Base-by-base conservation (phyloP, 1,139 yeast species). In the Candida buenavistaensis region DNA sequence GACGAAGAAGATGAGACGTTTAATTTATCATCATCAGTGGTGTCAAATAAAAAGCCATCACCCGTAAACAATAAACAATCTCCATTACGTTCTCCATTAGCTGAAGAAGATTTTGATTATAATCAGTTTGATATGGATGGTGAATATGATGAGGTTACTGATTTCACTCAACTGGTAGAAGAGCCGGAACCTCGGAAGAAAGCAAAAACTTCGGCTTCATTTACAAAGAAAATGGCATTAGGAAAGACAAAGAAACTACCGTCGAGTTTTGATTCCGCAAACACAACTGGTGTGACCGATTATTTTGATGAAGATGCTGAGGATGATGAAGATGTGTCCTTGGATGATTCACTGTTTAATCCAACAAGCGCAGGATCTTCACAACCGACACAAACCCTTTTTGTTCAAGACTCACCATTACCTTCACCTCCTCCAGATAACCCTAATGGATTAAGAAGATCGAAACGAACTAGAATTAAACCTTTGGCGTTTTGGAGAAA, bases 401-500 rank as follows among this genome's bases (percentile, higher is more conserved):
- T 17, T 17, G 19, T 49, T 6, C 51, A 48, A 28, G 65, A 66
- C 2, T 59, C 68, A 3, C 70, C 70, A 5, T 54, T 68, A 33
- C 74, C 73, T 1, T 65, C 72, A 2, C 74, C 73, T 2, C 73
- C 75, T 6, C 73, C 73, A 3, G 74, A 74, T 2, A 72, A 73
- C 6, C 72, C 72, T 1, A 73, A 66, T 40, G 72, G 72, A 1
- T 51, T 65, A 11, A 54, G 75, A 26, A 48, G 74, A 43, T 84
- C 96, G 0, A 68, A 71, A 28, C 70, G 96, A 50, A 74, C 78
- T 1, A 75, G 75, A 45, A 72, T 85, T 6, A 78, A 83, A 2
- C 95, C 96, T 0, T 63, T 88, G 44, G 92, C 89, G 8, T 85
- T 72, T 54, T 88, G 97, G 96, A 75, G 86, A 55, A 85, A 84